Percentiles rank a stretch among this genome's conserved stretches.
These are phyloP conservation scores for Lachancea meyersii DNA, from an alignment of 805 yeast genomes.

Conservation along the genomic window DNA sequence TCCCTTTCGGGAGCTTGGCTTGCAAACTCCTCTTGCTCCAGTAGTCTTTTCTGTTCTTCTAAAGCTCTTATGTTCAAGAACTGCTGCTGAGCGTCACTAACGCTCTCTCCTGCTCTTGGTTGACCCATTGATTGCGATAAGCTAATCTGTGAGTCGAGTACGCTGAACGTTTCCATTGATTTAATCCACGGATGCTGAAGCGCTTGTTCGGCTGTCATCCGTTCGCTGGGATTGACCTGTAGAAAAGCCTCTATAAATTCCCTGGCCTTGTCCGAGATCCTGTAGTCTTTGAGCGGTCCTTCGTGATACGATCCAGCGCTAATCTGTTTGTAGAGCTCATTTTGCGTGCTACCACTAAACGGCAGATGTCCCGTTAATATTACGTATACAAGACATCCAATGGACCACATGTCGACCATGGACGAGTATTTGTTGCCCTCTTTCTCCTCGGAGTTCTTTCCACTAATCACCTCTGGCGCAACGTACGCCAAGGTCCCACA, in stretches of 20 bases:
- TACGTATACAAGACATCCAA: constrained; percentile 91
- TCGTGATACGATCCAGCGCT: constrained; percentile 73
- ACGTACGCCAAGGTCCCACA: constrained; percentile 97
- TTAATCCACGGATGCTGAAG: constrained; percentile 77
- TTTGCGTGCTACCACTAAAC: constrained; percentile 88
- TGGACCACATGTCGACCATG: constrained; percentile 94
- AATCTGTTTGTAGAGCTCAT: constrained; percentile 71
- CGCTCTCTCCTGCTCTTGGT: constrained; percentile 43
- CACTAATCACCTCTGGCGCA: constrained; percentile 82
- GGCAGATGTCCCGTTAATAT: constrained; percentile 90
- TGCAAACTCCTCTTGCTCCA: not conserved
- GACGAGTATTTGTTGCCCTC: constrained; percentile 53
- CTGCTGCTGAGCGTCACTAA: constrained; percentile 30
- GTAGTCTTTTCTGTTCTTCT: constrained; percentile 15
- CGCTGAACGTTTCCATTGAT: constrained; percentile 11
- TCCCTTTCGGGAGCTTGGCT: constrained; percentile 5
- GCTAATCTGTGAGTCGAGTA: constrained; percentile 40
- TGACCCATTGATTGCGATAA: constrained; percentile 68
- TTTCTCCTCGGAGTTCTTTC: constrained; percentile 26
- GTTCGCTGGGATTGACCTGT: constrained; percentile 64
- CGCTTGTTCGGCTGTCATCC: constrained; percentile 74
- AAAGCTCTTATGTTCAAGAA: constrained; percentile 20
- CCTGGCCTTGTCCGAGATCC: constrained; percentile 61
- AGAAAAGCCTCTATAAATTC: constrained; percentile 66
- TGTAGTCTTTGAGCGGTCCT: constrained; percentile 59